Evolutionary conservation across 495 filamentous ascomycete species (phyloP), one percentile per base, ranked within the genome.

Genomic region (Hyaloscypha hepaticicola): DNA sequence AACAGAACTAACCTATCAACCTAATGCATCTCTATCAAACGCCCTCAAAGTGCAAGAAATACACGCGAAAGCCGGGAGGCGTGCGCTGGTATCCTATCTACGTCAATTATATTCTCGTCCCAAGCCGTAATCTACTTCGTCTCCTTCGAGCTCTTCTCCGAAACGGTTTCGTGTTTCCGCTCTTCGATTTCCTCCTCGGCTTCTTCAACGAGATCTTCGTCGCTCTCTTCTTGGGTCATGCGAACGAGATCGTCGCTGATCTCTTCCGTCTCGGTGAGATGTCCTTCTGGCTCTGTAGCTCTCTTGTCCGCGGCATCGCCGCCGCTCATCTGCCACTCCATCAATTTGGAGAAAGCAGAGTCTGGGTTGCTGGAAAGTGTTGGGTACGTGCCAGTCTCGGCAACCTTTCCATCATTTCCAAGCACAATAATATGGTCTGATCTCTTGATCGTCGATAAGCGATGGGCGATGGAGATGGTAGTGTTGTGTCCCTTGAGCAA

Each of bases 301-400:
- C 63, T 49, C 58, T 70, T 65, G 26, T 69, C 68, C 50, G 64
- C 65, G 6, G 41, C 75, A 45, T 96, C 92, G 11, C 88, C 88
- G 16, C 93, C 96, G 67, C 84, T 94, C 84, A 98, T 90, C 77
- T 99, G 95, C 96, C 96, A 99, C 74, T 98, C 93, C 95, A 99
- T 99, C 55, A 99, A 80, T 77, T 90, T 91, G 29, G 86, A 93
- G 73, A 99, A 99, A 7, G 93, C 90, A 45, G 93, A 94, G 26
- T 88, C 77, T 5, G 81, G 82, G 41, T 89, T 86, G 22, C 80
- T 76, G 68, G 87, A 90, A 27, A 99, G 81, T 62, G 92, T 85
- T 16, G 83, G 78, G 72, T 95, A 99, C 38, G 86, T 87, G 53
- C 95, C 95, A 60, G 89, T 86, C 77, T 99, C 93, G 5, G 96